Evolutionary conservation across 2,329 filamentous ascomycete genomes (phyloP).

Genomic region (Seiridium cupressi): DNA sequence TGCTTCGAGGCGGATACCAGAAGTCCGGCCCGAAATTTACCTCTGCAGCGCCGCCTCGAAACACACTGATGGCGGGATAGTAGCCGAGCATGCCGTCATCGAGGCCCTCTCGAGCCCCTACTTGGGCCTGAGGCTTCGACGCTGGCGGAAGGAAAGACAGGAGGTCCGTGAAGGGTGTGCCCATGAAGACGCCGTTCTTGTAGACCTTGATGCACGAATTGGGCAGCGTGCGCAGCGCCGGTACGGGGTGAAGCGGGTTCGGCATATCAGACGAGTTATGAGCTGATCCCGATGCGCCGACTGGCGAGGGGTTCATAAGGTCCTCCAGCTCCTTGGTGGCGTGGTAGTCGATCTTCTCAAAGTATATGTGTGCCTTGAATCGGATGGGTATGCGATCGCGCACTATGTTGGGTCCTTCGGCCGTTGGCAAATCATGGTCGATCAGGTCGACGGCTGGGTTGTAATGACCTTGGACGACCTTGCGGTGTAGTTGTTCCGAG

Average conservation of each 20-base stretch:
- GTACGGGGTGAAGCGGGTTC: conserved; percentile 68
- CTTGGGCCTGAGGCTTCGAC: conserved; percentile 68
- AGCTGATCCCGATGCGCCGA: conserved; percentile 37
- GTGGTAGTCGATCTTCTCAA: conserved; percentile 89
- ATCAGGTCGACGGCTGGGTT: conserved; percentile 77
- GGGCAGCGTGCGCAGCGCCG: conserved; percentile 82
- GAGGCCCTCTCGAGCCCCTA: conserved; percentile 78
- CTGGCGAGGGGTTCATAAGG: conserved; percentile 67
- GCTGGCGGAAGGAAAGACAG: conserved; percentile 90
- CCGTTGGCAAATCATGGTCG: conserved; percentile 54
- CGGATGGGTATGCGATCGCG: conserved; percentile 93
- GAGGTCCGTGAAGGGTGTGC: conserved; percentile 83
- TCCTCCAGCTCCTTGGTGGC: conserved; percentile 86
- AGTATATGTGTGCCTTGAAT: conserved; percentile 91
- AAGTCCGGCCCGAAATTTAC: conserved; percentile 94
- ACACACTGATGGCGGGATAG: conserved; percentile 89
- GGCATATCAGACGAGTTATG: conserved; percentile 50
- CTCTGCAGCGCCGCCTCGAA: conserved; percentile 86
- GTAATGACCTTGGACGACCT: conserved; percentile 82
- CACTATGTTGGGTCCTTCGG: conserved; percentile 76
- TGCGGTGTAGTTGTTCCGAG: conserved; percentile 79
- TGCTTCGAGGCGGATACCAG: conserved; percentile 75
- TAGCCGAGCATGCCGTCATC: conserved; percentile 96
- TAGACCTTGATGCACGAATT: conserved; percentile 85
- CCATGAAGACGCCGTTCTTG: conserved; percentile 86